Percentiles rank a stretch among this genome's conserved stretches.
Evolutionary conservation across 225 moss, liverwort and hornwort genomes (phyloP).

Genomic region (Rhytidiadelphus loreus): DNA sequence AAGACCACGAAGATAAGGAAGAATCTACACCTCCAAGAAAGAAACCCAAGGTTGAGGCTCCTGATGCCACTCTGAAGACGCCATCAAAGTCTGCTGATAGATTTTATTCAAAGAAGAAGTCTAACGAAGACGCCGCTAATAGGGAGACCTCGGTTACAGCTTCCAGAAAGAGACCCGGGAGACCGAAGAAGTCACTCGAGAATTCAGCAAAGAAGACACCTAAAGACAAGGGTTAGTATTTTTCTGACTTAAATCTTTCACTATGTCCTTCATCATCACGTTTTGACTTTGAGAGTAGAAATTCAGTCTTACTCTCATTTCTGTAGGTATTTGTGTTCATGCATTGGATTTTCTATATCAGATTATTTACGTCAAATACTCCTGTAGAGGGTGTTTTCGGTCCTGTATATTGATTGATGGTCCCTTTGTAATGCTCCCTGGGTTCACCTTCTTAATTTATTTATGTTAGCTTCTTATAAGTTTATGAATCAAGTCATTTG

Average conservation of each 20-base stretch:
- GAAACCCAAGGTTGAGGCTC: slow-evolving; percentile 35
- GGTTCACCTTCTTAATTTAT: not conserved
- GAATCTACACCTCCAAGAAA: slow-evolving; percentile 11
- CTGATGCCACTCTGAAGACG: slow-evolving; percentile 31
- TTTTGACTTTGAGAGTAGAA: not conserved
- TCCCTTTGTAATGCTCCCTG: not conserved
- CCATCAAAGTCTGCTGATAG: slow-evolving; percentile 53
- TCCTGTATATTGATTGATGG: not conserved
- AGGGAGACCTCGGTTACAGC: slow-evolving; percentile 1
- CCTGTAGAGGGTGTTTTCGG: not conserved
- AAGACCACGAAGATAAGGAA: slow-evolving; percentile 6
- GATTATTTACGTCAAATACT: not conserved
- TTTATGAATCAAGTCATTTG: not conserved
- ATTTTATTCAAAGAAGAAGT: slow-evolving; percentile 59
- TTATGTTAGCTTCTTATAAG: not conserved
- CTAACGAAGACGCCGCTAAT: slow-evolving; percentile 8
- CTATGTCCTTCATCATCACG: not conserved
- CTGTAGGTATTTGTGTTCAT: not conserved
- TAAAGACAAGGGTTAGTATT: slow-evolving; percentile 8
- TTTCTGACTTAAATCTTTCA: not conserved
- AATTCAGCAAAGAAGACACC: slow-evolving; percentile 31
- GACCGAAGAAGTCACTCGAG: slow-evolving; percentile 27
- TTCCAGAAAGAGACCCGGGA: slow-evolving; percentile 15
- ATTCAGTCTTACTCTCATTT: not conserved
- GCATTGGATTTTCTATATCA: not conserved